These are phyloP conservation scores for Aspergillus biplanus DNA, from an alignment of 495 filamentous ascomycete genomes.

Conservation along the genomic window DNA sequence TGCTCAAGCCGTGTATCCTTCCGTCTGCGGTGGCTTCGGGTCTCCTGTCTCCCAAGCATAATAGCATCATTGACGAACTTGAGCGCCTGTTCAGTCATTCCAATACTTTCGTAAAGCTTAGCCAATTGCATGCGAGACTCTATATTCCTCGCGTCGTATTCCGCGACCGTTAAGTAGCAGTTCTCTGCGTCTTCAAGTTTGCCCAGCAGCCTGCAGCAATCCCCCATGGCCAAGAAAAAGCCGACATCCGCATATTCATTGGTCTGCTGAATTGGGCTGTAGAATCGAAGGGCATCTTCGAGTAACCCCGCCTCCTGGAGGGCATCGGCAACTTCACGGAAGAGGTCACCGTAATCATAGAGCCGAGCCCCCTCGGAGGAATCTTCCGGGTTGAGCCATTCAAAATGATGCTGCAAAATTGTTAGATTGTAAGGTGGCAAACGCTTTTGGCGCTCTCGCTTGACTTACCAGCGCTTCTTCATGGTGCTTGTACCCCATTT, in stretches of 20 bases:
- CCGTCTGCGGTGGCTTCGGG: conserved; percentile 35
- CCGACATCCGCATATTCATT: conserved; percentile 61
- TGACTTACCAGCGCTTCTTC: conserved; percentile 76
- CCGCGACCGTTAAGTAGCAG: conserved; percentile 71
- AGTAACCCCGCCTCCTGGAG: conserved; percentile 61
- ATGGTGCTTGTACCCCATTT: conserved; percentile 58
- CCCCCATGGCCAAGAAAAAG: conserved; percentile 70
- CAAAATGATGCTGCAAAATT: conserved; percentile 51
- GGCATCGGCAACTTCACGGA: conserved; percentile 70
- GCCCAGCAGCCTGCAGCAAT: conserved; percentile 68
- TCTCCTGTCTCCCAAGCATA: conserved; percentile 54
- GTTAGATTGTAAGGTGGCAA: conserved; percentile 9
- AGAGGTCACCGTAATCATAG: conserved; percentile 72
- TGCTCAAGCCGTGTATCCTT: conserved; percentile 50
- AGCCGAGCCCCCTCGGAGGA: conserved; percentile 51
- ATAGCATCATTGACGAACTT: conserved; percentile 75
- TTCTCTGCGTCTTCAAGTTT: conserved; percentile 70
- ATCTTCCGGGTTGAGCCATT: conserved; percentile 64
- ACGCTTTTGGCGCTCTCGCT: background rate
- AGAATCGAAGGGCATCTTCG: conserved; percentile 73
- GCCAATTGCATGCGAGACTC: conserved; percentile 76
- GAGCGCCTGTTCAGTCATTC: conserved; percentile 71
- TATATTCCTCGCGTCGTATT: conserved; percentile 67
- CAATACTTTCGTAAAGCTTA: conserved; percentile 74
- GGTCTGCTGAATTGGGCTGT: conserved; percentile 65